Base-by-base conservation (phyloP, 805 yeast species). In the Geotrichum ghanense region DNA sequence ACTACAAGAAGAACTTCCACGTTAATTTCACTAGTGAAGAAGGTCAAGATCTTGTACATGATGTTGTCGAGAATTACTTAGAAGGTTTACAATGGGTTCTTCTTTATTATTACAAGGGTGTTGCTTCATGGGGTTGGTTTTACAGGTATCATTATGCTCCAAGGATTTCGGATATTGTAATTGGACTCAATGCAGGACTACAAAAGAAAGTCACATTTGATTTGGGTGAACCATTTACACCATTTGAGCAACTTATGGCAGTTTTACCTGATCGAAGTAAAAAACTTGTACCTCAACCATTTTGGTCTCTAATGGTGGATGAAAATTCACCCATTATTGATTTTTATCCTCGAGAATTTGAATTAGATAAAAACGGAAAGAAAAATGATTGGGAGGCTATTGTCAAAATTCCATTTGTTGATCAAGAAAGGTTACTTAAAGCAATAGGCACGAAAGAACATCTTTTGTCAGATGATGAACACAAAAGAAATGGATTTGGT, bases 301-400 rank as follows among this genome's bases (percentile, higher is more conserved):
- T 83, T 62, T 76, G 95, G 63, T 74, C 80, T 2, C 70, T 92
- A 52, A 89, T 92, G 95, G 78, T 81, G 12, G 95, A 89, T 49
- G 79, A 78, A 41, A 71, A 72, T 41, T 89, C 97, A 5, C 95
- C 96, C 22, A 87, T 92, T 53, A 73, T 74, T 47, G 97, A 88
- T 56, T 88, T 87, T 58, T 92, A 92, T 60, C 98, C 98, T 2
- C 73, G 74, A 48, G 86, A 85, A 50, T 95, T 90, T 48, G 85
- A 80, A 45, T 72, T 85, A 27, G 98, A 92, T 67, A 73, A 79
- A 75, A 92, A 92, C 61, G 98, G 97, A 41, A 92, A 92, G 62
- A 85, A 88, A 47, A 95, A 92, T 1, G 82, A 87, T 44, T 92
- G 98, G 98, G 97, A 92, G 67, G 97, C 97, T 9, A 96, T 92